Conservation (phyloP, 352 stramenopile species). For the Pilasporangium apinafurcum region DNA sequence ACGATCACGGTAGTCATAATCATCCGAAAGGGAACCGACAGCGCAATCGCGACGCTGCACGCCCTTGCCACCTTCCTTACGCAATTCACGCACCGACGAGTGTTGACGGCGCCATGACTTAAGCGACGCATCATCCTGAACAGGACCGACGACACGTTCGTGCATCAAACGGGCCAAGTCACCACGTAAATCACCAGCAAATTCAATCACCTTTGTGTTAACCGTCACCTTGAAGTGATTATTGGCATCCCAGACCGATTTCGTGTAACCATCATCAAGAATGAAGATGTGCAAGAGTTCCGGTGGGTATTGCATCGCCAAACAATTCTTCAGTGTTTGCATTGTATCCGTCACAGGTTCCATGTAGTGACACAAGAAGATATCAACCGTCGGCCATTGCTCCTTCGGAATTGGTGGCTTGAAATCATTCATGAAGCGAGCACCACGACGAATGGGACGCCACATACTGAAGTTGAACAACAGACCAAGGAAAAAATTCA, state of each 20-base stretch:
- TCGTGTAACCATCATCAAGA: constrained; percentile 87
- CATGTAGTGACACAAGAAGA: constrained; percentile 89
- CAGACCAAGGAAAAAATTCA: constrained; percentile 84
- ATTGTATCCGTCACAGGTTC: constrained; percentile 83
- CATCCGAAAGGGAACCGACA: constrained; percentile 81
- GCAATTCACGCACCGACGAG: constrained; percentile 78
- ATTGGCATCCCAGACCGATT: constrained; percentile 86
- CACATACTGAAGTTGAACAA: constrained; percentile 91
- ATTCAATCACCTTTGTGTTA: constrained; percentile 88
- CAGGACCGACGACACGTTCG: constrained; percentile 74
- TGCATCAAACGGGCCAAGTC: constrained; percentile 83
- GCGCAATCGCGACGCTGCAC: constrained; percentile 81
- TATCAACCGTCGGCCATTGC: constrained; percentile 83
- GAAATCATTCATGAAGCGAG: constrained; percentile 87
- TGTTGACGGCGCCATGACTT: constrained; percentile 85
- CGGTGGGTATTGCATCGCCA: constrained; percentile 83
- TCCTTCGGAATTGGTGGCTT: constrained; percentile 86
- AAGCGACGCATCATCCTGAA: constrained; percentile 66
- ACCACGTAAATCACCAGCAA: constrained; percentile 73
- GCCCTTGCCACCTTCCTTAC: constrained; percentile 74
- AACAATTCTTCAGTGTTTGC: constrained; percentile 81
- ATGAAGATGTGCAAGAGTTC: constrained; percentile 85
- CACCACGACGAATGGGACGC: constrained; percentile 82
- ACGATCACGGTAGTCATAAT: constrained; percentile 88
- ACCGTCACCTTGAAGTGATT: constrained; percentile 89